These are phyloP conservation scores for Ophiostoma montium DNA, from an alignment of 2,329 filamentous ascomycete species.

Conservation along the genomic window DNA sequence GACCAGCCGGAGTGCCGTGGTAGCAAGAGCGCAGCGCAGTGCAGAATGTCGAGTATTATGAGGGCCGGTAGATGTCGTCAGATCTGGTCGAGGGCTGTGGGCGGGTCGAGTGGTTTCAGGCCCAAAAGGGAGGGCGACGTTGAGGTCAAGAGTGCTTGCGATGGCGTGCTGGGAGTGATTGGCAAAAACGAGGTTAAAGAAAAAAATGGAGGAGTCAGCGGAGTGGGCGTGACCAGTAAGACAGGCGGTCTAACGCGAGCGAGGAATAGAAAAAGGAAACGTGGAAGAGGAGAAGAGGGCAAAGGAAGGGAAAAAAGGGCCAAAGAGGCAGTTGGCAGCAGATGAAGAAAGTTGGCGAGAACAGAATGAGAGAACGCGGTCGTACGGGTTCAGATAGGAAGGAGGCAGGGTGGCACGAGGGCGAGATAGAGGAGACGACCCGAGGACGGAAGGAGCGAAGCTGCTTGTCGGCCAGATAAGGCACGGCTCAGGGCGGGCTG, in stretches of 20 bases:
- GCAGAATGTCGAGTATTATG: neutral
- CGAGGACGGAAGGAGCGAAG: neutral
- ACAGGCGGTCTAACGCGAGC: neutral
- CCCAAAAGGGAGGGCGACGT: neutral
- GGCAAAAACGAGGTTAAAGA: neutral
- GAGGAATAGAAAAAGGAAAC: neutral
- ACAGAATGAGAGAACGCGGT: neutral
- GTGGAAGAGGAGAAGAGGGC: neutral
- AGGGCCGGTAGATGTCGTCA: conserved; percentile 6
- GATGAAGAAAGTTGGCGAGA: neutral
- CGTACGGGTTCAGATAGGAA: neutral
- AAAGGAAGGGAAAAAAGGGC: neutral
- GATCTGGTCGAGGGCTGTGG: conserved; percentile 5
- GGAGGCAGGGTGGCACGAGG: neutral
- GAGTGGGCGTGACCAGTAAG: neutral
- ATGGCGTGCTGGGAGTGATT: conserved; percentile 13
- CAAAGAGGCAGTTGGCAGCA: neutral
- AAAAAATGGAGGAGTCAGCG: conserved; percentile 3
- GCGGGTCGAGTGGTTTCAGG: neutral
- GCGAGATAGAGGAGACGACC: neutral
- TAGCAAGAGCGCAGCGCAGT: neutral
- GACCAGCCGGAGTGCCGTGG: neutral
- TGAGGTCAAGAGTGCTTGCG: conserved; percentile 9
- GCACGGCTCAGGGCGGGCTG: conserved; percentile 1
- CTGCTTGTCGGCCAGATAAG: conserved; percentile 4